Conservation (phyloP, 306 rosid genomes). For the Acacia crassicarpa region DNA sequence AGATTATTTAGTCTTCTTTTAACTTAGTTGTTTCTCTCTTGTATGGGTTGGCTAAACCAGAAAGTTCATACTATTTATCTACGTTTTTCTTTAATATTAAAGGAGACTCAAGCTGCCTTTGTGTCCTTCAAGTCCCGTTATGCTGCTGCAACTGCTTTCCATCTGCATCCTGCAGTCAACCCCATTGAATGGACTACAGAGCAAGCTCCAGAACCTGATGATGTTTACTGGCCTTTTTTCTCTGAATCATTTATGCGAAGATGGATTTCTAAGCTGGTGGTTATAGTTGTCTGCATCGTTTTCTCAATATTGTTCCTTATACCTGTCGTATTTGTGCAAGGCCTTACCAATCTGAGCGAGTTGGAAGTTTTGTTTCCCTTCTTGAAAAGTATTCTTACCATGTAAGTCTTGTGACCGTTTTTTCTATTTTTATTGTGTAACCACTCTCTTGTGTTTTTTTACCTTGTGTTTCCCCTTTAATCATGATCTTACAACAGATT, state of each 20-base stretch:
- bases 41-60: conserved; percentile 3
- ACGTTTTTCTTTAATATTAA: conserved; percentile 32
- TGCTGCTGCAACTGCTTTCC: conserved; percentile 77
- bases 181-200: conserved; percentile 86
- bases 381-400: conserved; percentile 70
- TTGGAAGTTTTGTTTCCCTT: conserved; percentile 85
- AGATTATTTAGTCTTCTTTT: conserved; percentile 4
- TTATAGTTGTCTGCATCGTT: conserved; percentile 51
- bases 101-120: conserved; percentile 91
- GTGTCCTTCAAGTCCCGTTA: conserved; percentile 81
- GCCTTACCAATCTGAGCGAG: conserved; percentile 77
- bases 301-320: conserved; percentile 72
- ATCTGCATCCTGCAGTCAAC: conserved; percentile 75
- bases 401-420: conserved; percentile 57
- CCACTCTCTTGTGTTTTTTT: conserved; percentile 1
- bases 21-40: conserved; percentile 16
- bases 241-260: conserved; percentile 73
- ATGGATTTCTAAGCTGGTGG: conserved; percentile 91
- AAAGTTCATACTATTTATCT: conserved; percentile 32
- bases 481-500: neutral
- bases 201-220: conserved; percentile 85
- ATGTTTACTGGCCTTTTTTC: conserved; percentile 97
- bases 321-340: conserved; percentile 80
- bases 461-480: conserved; percentile 18
- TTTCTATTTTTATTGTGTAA: neutral